Evolutionary conservation across 1,284 basidiomycete genomes (phyloP).

Genomic region (Cryptococcus sp.): DNA sequence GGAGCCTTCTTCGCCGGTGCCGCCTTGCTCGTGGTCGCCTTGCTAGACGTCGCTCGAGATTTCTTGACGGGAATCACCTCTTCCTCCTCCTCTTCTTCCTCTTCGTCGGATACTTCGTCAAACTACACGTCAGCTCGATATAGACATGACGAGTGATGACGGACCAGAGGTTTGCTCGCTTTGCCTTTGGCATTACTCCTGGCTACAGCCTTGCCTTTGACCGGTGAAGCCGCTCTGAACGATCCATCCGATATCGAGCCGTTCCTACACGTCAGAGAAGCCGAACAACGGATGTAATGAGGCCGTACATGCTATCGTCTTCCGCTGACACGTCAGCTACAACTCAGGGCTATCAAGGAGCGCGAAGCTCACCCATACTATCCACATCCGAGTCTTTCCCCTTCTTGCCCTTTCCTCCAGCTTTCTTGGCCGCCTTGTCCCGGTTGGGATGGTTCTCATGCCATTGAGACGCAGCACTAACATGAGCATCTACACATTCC

Average conservation of each 20-base stretch:
- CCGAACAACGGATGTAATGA: background rate
- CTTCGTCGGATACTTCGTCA: constrained; percentile 54
- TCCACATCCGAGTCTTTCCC: constrained; percentile 58
- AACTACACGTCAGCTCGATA: constrained; percentile 27
- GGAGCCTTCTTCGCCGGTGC: constrained; percentile 12
- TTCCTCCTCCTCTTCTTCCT: constrained; percentile 56
- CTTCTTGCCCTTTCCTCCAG: constrained; percentile 53
- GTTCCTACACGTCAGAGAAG: constrained; percentile 24
- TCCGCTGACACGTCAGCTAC: no score
- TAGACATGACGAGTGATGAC: constrained; percentile 12
- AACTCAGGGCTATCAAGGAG: no score
- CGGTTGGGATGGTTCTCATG: constrained; percentile 8
- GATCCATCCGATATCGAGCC: constrained; percentile 41
- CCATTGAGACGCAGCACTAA: constrained; percentile 25
- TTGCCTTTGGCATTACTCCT: constrained; percentile 51
- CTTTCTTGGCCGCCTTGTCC: constrained; percentile 11
- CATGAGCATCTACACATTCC: constrained; percentile 31
- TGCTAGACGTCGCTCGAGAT: constrained; percentile 57
- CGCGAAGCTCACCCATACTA: constrained; percentile 62
- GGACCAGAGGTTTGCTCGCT: constrained; percentile 35
- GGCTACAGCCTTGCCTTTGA: constrained; percentile 20
- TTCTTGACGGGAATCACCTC: constrained; percentile 56
- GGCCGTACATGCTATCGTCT: constrained; percentile 22
- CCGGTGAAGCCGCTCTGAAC: constrained; percentile 31
- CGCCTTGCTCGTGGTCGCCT: constrained; percentile 45